These are phyloP conservation scores for Morella rubra DNA, from an alignment of 306 rosid genomes.

Conservation along the genomic window DNA sequence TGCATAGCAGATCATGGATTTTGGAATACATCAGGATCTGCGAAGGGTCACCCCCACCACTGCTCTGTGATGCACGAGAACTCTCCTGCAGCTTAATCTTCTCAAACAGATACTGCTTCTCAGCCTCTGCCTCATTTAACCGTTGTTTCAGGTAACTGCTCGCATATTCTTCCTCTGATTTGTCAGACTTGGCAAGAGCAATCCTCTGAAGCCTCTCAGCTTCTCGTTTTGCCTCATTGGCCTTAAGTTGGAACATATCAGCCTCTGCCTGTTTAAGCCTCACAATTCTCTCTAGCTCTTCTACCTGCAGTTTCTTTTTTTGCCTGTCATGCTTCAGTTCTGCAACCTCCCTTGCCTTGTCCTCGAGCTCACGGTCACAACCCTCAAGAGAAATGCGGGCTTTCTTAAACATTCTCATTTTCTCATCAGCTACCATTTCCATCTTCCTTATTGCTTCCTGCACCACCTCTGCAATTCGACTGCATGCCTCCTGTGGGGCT, in stretches of 20 bases:
- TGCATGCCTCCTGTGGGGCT: constrained; percentile 97
- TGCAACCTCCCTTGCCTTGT: constrained; percentile 80
- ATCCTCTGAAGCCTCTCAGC: constrained; percentile 93
- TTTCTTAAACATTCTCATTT: constrained; percentile 92
- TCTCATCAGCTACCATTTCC: constrained; percentile 99
- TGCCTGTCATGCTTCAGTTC: constrained; percentile 83
- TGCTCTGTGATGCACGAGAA: constrained; percentile 70
- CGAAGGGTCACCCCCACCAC: constrained; percentile 73
- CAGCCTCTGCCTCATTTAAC: constrained; percentile 92
- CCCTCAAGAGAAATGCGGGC: constrained; percentile 83
- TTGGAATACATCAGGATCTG: constrained; percentile 70
- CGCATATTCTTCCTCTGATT: constrained; percentile 96
- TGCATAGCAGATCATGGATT: constrained; percentile 83
- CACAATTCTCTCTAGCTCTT: constrained; percentile 93
- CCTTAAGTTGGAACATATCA: constrained; percentile 95
- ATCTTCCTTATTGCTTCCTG: constrained; percentile 92
- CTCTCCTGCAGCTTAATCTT: constrained; percentile 95
- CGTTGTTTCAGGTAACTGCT: constrained; percentile 85
- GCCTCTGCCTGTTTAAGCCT: constrained; percentile 94
- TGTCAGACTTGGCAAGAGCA: constrained; percentile 87
- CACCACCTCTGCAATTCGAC: constrained; percentile 89
- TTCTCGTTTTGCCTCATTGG: constrained; percentile 93
- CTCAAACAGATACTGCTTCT: constrained; percentile 93
- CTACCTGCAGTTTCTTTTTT: constrained; percentile 79
- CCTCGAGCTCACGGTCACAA: constrained; percentile 85